Evolutionary conservation across 2,329 filamentous ascomycete species (phyloP), one percentile per base, ranked within the genome.

Genomic region (Zymoseptoria tritici): DNA sequence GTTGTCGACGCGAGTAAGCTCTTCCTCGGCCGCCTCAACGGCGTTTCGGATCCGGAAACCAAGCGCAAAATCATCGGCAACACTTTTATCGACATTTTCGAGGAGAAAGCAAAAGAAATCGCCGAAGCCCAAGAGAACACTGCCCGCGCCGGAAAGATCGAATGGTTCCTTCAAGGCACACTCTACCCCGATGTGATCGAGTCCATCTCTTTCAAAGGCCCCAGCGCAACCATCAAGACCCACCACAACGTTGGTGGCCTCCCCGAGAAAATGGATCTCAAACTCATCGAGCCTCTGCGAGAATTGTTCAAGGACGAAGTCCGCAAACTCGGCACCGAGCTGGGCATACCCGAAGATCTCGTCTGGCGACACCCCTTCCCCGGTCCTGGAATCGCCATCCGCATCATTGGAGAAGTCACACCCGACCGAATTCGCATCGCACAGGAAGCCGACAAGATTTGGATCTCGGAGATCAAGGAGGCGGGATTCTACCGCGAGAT

Each of bases 21-120:
- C 24, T 97, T 97, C 80, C 79, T 97, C n/a, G 77, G 78, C 29
- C 81, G 85, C 22, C 84, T 97, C 0, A 83, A 84, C 65, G 93
- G 91, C 19, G 84, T 96, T 24, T 79, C 77, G 0, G 78, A 89
- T 59, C 92, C 93, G 0, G 92, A 97, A 76, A 83, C 83, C 72
- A 97, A 96, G 81, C 83, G 92, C 58, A 96, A 96, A 78, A 86
- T 97, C 68, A 97, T 97, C 62, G 92, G 91, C 58, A 83, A 81
- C 63, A 89, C 83, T 21, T 89, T 91, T 74, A 91, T 91, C 65
- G 88, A 91, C 67, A 77, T 96, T 26, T 97, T 96, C 75, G 87
- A 96, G 74, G 80, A 86, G 60, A 87, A 91, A 72, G 91, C 89
- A 24, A 82, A 83, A 68, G 80, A 84, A 67, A 92, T 95, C 54